Evolutionary conservation across 768 basidiomycete species (phyloP), one percentile per base, ranked within the genome.

Genomic region (Podaxis sp.): DNA sequence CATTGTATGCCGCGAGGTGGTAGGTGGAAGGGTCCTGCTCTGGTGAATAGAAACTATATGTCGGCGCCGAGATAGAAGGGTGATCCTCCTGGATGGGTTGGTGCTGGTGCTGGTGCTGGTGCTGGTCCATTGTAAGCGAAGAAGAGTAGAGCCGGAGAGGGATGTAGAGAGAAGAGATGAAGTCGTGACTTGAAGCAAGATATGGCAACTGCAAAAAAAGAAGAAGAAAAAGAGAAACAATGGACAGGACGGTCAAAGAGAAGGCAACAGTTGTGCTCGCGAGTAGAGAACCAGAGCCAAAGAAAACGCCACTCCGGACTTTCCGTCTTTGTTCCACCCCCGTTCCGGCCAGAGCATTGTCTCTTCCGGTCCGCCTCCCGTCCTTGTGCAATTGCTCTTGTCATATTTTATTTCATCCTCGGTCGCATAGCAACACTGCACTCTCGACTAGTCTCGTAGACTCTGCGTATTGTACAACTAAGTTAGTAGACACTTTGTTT

Each of bases 1-100:
- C 72, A 68, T 75, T 74, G 74, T 85, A 84, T 61, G 76, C 74
- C 48, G 57, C 37, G 69, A 83, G 72, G 68, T 71, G 76, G 74
- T 84, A 87, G n/a, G 52, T 35, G 62, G 80, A 70, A 70, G 77
- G 74, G 64, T 86, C 83, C 68, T 82, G 83, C 61, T 85, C 57
- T 40, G 57, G 50, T 51, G 57, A 37, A 42, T 51, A 59, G 57
- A 59, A 59, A 59, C 57, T 23, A 28, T 59, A 59, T 59, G 57
- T 59, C 50, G 57, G 57, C 48, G 57, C 48, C 27, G 57, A 86
- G 28, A 55, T 50, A 63, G 80, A 70, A 70, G 77, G 73, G 63
- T 85, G 82, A 67, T 82, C 82, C 59, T 86, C 83, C 66, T 76
- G 63, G 61, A 75, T 64, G 68, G 67, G 70, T 67, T 80, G 80